Evolutionary conservation across 1,284 basidiomycete species (phyloP), one percentile per base, ranked within the genome.

Genomic region (Coniferiporia weirii): DNA sequence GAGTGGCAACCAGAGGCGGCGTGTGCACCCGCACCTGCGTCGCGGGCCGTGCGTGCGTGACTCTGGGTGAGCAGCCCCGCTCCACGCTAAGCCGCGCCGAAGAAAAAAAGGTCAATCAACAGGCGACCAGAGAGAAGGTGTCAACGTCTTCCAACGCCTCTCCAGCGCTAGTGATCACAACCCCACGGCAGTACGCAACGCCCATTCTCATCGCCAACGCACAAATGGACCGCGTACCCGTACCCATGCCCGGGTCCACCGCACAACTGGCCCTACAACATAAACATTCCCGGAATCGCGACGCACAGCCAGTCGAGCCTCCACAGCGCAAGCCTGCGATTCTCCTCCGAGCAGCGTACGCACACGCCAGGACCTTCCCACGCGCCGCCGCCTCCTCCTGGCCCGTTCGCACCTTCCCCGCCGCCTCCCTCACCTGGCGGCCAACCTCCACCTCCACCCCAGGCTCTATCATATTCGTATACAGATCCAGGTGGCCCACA

Each of bases 241-340:
- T n/a, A n/a, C n/a, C 40, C 40, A n/a, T 2, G 40, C 40, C 40
- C 40, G n/a, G 12, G 12, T n/a, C 40, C 12, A n/a, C 40, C 40
- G 40, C 40, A 43, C 12, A 12, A 12, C 40, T 7, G 7, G 40
- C 45, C 20, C 40, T 32, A 54, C n/a, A 59, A 43, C 51, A 46
- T 40, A 34, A 59, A 59, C 57, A 59, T 40, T 32, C 51, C 40
- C 44, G 59, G 59, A 52, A 61, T 61, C 36, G 48, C 53, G 12
- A 35, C 59, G 38, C 54, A 52, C 22, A 61, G 22, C 54, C 59
- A 61, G 22, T 61, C 54, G 36, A 61, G 54, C 20, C 59, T 45
- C 59, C 54, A 61, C 32, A 61, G 49, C 15, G 51, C 59, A 35
- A 61, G 48, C n/a, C 54, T 35, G 8, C 54, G 54, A 34, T 61